phyloP scores from a whole-genome alignment of 352 stramenopile species.

The Salisapilia sapeloensis region DNA sequence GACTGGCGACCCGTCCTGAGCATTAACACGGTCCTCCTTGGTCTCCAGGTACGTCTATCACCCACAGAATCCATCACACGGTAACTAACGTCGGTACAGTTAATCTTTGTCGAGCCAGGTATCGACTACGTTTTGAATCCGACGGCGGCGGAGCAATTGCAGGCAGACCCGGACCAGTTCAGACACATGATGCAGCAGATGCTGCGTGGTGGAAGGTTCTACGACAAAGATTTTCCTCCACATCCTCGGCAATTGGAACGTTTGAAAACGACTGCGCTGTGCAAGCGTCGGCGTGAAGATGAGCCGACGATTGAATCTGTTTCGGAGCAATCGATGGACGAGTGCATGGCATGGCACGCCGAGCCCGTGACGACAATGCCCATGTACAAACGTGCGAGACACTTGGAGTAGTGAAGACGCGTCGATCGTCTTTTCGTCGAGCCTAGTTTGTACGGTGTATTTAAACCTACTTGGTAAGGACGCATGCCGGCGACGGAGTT shows the following conservation, averaged over 20 bases:
- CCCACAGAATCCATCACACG: not conserved
- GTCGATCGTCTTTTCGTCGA: too few relatives aligned
- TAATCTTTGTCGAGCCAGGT: conserved; percentile 66
- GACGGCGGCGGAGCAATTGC: conserved; percentile 27
- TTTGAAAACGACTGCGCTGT: too few relatives aligned
- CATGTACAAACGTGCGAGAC: too few relatives aligned
- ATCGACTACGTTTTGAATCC: conserved; percentile 53
- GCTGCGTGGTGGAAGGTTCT: conserved; percentile 35
- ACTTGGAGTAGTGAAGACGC: too few relatives aligned
- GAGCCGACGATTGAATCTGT: too few relatives aligned
- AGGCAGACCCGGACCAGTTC: conserved; percentile 23
- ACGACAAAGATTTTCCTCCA: conserved; percentile 37
- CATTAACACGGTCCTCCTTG: conserved; percentile 75
- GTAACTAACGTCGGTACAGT: conserved; percentile 9
- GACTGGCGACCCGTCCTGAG: conserved; percentile 75
- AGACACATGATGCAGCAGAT: conserved; percentile 35
- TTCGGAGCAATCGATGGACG: too few relatives aligned
- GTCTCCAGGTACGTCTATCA: conserved; percentile 31
- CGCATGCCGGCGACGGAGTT: too few relatives aligned
- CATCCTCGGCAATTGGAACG: conserved; percentile 43
- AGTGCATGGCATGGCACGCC: too few relatives aligned
- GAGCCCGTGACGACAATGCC: too few relatives aligned
- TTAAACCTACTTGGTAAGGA: too few relatives aligned
- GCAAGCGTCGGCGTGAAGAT: too few relatives aligned
- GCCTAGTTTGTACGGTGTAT: too few relatives aligned